Conservation (phyloP, 495 filamentous ascomycete genomes). For the Lasiosphaeria miniovina region DNA sequence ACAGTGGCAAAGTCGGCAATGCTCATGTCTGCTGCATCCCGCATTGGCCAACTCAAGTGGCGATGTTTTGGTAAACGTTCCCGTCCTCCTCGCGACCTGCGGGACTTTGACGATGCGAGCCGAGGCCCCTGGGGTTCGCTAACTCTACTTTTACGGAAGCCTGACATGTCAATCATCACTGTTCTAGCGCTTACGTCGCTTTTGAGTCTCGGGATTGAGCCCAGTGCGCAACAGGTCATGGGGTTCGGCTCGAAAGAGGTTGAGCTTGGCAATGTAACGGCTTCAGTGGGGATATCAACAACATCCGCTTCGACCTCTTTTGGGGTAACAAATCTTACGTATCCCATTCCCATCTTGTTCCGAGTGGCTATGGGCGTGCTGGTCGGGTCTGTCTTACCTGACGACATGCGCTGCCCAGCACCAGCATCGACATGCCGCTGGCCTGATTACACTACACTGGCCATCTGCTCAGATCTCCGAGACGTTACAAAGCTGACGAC, state of each 20-base stretch:
- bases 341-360: neutral
- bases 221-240: neutral
- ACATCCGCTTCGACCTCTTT: neutral
- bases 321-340: too few species aligned
- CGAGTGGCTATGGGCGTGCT: neutral
- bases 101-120: slow-evolving; percentile 13
- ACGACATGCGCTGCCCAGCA: neutral
- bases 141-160: neutral
- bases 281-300: neutral
- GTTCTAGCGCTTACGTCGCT: neutral
- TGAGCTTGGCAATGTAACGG: neutral
- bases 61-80: neutral
- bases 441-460: neutral
- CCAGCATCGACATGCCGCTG: neutral
- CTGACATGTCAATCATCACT: neutral
- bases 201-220: neutral
- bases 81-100: neutral
- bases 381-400: neutral
- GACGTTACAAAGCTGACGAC: neutral
- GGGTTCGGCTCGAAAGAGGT: neutral
- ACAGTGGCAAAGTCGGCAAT: slow-evolving; percentile 7
- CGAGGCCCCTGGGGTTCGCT: slow-evolving; percentile 10
- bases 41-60: slow-evolving; percentile 12
- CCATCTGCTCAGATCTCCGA: neutral
- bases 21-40: slow-evolving; percentile 3